Evolutionary conservation across 2,329 filamentous ascomycete species (phyloP).

Genomic region (Penicillium sp.): DNA sequence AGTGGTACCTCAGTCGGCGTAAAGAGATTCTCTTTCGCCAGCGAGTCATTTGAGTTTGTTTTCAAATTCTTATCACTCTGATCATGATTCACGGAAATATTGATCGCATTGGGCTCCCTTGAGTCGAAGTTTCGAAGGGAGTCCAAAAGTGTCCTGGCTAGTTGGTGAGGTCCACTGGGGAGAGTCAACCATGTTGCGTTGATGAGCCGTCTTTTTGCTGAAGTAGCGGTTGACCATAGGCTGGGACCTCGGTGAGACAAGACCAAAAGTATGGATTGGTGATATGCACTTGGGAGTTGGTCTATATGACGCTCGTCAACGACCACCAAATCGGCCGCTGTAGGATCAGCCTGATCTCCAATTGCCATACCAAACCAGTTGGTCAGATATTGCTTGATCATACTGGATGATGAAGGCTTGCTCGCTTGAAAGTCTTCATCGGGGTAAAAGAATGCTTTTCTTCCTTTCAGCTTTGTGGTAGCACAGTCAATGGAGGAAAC

Average conservation of each 20-base stretch:
- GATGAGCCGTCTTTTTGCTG: slow-evolving; percentile 12
- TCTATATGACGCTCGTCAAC: background rate
- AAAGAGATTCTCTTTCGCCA: background rate
- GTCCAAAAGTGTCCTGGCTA: slow-evolving; percentile 10
- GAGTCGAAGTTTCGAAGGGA: background rate
- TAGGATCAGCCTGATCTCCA: background rate
- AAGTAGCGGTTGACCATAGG: background rate
- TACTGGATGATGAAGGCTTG: background rate
- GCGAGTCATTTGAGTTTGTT: background rate
- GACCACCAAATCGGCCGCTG: background rate
- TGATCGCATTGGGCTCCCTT: background rate
- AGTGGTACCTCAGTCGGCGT: background rate
- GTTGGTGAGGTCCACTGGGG: slow-evolving; percentile 40
- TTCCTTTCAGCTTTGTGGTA: background rate
- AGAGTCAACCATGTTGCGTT: slow-evolving; percentile 32
- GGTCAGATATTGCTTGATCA: background rate
- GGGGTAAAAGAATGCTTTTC: background rate
- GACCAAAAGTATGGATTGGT: background rate
- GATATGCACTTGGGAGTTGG: background rate
- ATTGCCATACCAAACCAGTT: background rate
- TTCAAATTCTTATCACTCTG: background rate
- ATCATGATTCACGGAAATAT: background rate
- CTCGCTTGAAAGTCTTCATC: background rate
- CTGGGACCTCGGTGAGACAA: background rate
- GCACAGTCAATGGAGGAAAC: background rate